Conservation (phyloP, 345 rosid genomes). For the Populus simonii region DNA sequence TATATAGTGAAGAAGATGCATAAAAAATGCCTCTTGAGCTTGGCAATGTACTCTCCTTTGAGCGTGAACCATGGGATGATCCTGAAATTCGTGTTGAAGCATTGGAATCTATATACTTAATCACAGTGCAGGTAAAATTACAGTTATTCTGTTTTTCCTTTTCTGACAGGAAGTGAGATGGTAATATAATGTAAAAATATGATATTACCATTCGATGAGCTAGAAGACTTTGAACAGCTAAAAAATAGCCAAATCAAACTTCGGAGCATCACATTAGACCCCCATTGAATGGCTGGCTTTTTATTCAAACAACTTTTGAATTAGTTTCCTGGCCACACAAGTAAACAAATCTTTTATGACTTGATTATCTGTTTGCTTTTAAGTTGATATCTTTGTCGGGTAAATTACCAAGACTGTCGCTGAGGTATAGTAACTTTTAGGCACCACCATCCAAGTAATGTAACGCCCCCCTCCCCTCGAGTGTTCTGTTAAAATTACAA, state of each 20-base stretch:
- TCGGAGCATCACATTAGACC: not conserved
- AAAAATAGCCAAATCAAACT: not conserved
- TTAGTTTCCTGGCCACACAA: not conserved
- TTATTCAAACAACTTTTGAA: not conserved
- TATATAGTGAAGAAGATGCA: conserved; percentile 58
- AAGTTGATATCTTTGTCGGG: not conserved
- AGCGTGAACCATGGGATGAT: conserved; percentile 82
- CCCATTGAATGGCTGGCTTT: not conserved
- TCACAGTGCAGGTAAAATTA: conserved; percentile 57
- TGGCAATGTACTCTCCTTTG: conserved; percentile 76
- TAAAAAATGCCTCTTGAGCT: conserved; percentile 89
- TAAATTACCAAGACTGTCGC: not conserved
- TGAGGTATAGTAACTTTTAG: not conserved
- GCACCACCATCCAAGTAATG: not conserved
- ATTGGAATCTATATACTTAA: conserved; percentile 81
- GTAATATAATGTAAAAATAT: not conserved
- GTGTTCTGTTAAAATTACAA: not conserved
- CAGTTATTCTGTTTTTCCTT: not conserved
- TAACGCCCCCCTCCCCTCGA: no score
- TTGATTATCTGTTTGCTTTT: not conserved
- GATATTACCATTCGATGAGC: not conserved
- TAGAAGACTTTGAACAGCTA: not conserved
- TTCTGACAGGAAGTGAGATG: not conserved
- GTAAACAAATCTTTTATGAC: not conserved
- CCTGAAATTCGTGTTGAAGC: conserved; percentile 75